A percentile compares a stretch with the other conserved stretches of the same genome.
phyloP scores from a whole-genome alignment of 2,329 filamentous ascomycete species.

The Tolypocladium ovalisporum region DNA sequence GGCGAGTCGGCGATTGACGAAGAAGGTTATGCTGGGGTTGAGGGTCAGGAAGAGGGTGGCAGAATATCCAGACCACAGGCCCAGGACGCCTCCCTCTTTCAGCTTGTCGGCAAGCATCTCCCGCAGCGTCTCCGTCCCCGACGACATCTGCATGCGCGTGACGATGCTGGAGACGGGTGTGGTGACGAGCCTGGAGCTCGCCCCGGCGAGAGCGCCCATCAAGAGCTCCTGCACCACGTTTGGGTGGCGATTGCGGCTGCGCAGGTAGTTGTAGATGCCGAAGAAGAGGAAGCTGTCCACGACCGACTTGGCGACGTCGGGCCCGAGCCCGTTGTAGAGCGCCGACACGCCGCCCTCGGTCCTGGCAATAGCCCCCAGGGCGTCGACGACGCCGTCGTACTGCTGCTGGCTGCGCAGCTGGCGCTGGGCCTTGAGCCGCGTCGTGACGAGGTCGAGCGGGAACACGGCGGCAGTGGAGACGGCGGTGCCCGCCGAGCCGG shows the following conservation, averaged over 20 bases:
- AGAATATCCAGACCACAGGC: constrained; percentile 84
- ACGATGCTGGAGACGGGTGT: constrained; percentile 76
- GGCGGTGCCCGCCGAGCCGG: constrained; percentile 67
- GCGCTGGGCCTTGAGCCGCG: constrained; percentile 69
- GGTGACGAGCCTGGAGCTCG: constrained; percentile 63
- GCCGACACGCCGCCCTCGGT: constrained; percentile 59
- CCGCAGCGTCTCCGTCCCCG: constrained; percentile 29
- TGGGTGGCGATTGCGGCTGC: constrained; percentile 32
- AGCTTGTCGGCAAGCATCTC: constrained; percentile 55
- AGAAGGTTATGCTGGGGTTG: constrained; percentile 79
- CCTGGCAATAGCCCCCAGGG: constrained; percentile 57
- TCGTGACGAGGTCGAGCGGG: constrained; percentile 72
- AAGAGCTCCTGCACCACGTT: constrained; percentile 61
- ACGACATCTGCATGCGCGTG: constrained; percentile 66
- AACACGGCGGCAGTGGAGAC: constrained; percentile 71
- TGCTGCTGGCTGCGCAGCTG: constrained; percentile 36
- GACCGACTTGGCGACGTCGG: constrained; percentile 56
- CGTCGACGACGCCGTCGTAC: constrained; percentile 59
- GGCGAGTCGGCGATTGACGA: constrained; percentile 65
- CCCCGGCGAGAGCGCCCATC: constrained; percentile 63
- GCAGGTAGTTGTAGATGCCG: constrained; percentile 57
- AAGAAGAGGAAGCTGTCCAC: constrained; percentile 81
- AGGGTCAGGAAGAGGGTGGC: constrained; percentile 70
- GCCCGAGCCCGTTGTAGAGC: constrained; percentile 56
- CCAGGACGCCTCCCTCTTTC: constrained; percentile 57